These are phyloP conservation scores for Suillus americanus DNA, from an alignment of 768 basidiomycete species.

Conservation along the genomic window DNA sequence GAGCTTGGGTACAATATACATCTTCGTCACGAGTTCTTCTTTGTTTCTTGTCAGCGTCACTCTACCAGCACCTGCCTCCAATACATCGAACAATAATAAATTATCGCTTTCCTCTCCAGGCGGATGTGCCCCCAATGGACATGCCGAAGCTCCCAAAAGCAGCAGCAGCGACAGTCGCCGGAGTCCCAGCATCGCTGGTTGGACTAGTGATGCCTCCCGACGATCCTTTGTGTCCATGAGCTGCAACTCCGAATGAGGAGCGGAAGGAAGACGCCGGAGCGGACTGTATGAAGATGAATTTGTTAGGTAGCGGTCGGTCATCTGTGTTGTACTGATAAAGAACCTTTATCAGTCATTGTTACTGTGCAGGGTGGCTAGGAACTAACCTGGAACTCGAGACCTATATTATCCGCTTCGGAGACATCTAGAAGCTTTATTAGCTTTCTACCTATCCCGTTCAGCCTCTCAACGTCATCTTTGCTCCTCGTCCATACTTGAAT, in stretches of 20 bases:
- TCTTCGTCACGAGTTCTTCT: not conserved
- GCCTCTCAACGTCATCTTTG: slow-evolving; percentile 81
- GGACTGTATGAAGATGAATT: slow-evolving; percentile 78
- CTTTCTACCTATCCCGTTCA: slow-evolving; percentile 84
- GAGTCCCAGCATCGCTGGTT: slow-evolving; percentile 21
- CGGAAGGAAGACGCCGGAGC: slow-evolving; percentile 68
- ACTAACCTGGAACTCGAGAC: slow-evolving; percentile 86
- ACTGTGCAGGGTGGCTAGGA: not conserved
- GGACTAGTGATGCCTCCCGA: slow-evolving; percentile 21
- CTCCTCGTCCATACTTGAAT: slow-evolving; percentile 90
- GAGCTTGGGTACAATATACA: not conserved
- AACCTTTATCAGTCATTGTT: not conserved
- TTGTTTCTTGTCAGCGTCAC: not conserved
- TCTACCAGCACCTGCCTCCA: not conserved
- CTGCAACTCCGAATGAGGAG: slow-evolving; percentile 54
- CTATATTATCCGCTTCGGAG: slow-evolving; percentile 80
- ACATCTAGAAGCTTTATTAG: slow-evolving; percentile 82
- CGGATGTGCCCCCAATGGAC: slow-evolving; percentile 32
- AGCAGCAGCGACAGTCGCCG: slow-evolving; percentile 31
- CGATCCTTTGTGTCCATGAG: slow-evolving; percentile 23
- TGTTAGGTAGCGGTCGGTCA: slow-evolving; percentile 76
- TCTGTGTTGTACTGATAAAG: slow-evolving; percentile 76
- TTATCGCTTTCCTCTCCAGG: slow-evolving; percentile 28
- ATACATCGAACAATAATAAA: slow-evolving; percentile 9
- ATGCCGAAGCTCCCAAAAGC: slow-evolving; percentile 51